phyloP scores from a whole-genome alignment of 768 basidiomycete species.

The Hypholoma fasciculare region DNA sequence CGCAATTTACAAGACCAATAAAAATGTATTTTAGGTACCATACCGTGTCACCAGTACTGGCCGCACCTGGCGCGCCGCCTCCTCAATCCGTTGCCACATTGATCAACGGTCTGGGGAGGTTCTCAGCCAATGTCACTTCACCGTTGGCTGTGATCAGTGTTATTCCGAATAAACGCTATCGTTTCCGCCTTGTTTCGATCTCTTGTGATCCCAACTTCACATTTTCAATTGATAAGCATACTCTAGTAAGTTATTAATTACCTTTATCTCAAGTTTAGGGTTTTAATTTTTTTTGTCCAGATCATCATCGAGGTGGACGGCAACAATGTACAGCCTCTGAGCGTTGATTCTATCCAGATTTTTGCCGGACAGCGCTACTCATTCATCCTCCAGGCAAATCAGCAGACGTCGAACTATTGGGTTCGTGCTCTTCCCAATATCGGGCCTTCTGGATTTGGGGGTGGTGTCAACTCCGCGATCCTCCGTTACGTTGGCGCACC shows the following conservation, averaged over 20 bases:
- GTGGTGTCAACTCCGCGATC: constrained; percentile 41
- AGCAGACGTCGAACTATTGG: constrained; percentile 40
- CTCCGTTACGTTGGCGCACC: constrained; percentile 44
- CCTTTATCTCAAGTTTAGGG: background rate
- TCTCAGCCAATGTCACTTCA: constrained; percentile 26
- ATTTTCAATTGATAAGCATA: constrained; percentile 46
- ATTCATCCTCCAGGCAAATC: constrained; percentile 37
- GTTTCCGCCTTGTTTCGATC: constrained; percentile 33
- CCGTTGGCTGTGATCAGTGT: constrained; percentile 39
- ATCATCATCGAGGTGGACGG: constrained; percentile 43
- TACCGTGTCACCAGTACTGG: constrained; percentile 11
- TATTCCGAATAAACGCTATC: constrained; percentile 22
- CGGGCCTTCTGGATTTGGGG: constrained; percentile 10
- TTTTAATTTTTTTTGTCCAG: constrained; percentile 4
- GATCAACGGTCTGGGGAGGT: constrained; percentile 52
- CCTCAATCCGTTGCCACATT: constrained; percentile 28
- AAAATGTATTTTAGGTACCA: constrained; percentile 19
- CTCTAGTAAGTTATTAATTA: constrained; percentile 20
- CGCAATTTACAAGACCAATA: background rate
- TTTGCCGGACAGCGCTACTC: constrained; percentile 44
- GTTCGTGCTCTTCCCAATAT: constrained; percentile 36
- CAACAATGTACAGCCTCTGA: constrained; percentile 32
- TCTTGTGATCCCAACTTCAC: constrained; percentile 43
- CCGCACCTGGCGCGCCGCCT: constrained; percentile 21
- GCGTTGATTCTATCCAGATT: constrained; percentile 33